These are phyloP conservation scores for Aspergillus cavernicola DNA, from an alignment of 495 filamentous ascomycete species.

Conservation along the genomic window DNA sequence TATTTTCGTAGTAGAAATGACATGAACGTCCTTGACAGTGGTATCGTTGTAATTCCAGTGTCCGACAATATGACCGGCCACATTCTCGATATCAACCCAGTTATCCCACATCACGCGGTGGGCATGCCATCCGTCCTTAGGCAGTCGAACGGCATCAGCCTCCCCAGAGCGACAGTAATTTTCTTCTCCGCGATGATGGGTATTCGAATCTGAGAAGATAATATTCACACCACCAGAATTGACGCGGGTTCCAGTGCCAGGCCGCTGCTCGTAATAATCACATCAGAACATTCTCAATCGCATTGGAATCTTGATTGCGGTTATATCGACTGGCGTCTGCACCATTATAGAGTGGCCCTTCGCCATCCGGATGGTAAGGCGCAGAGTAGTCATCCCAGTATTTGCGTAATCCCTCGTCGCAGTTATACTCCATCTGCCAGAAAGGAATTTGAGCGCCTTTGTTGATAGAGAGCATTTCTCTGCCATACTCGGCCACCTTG, in stretches of 20 bases:
- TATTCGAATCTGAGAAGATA: conserved; percentile 10
- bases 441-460: conserved; percentile 4
- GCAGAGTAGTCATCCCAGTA: conserved; percentile 12
- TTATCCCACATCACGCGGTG: conserved; percentile 17
- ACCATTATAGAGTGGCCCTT: conserved; percentile 8
- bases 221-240: conserved; percentile 12
- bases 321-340: conserved; percentile 8
- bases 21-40: conserved; percentile 2
- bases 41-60: conserved; percentile 15
- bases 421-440: conserved; percentile 14
- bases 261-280: conserved; percentile 10
- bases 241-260: conserved; percentile 6
- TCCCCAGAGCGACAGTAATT: conserved; percentile 13
- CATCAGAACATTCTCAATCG: not conserved
- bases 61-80: conserved; percentile 8
- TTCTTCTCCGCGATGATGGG: conserved; percentile 3
- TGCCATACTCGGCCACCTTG: conserved; percentile 7
- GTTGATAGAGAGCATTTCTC: conserved; percentile 10
- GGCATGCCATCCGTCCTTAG: conserved; percentile 11
- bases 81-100: conserved; percentile 9
- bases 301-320: conserved; percentile 7
- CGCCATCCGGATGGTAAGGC: conserved; percentile 9
- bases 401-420: conserved; percentile 10
- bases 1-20: conserved; percentile 4
- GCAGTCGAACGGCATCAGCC: conserved; percentile 5